A percentile compares a stretch with the other conserved stretches of the same genome.
phyloP scores from a whole-genome alignment of 2,329 filamentous ascomycete species.

The Epichloe sylvatica region DNA sequence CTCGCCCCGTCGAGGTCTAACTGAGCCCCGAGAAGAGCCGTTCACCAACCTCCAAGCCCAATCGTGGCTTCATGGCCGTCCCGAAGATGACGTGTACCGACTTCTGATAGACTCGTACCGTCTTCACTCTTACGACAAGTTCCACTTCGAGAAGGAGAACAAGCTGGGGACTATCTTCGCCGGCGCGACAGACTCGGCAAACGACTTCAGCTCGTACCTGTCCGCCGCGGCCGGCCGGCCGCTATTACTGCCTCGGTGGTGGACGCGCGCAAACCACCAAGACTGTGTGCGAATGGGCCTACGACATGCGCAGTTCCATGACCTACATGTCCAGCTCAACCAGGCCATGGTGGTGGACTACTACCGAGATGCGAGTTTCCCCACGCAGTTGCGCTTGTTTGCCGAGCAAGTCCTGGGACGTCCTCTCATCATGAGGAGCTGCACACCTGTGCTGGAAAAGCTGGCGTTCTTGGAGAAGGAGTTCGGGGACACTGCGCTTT shows the following conservation, averaged over 20 bases:
- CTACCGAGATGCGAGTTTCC: conserved; percentile 24
- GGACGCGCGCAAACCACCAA: conserved; percentile 18
- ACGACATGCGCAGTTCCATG: conserved; percentile 10
- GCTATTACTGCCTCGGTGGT: conserved; percentile 25
- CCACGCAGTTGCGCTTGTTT: conserved; percentile 30
- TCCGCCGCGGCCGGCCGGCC: neutral
- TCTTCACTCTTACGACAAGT: conserved; percentile 22
- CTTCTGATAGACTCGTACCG: conserved; percentile 30
- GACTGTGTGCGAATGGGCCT: conserved; percentile 20
- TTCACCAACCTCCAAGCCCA: conserved; percentile 19
- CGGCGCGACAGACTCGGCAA: conserved; percentile 7
- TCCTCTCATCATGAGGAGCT: neutral
- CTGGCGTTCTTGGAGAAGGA: neutral
- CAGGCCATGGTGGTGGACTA: conserved; percentile 20
- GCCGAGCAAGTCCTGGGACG: conserved; percentile 19
- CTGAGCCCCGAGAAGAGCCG: conserved; percentile 13
- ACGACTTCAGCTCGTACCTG: conserved; percentile 22
- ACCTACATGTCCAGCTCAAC: conserved; percentile 12
- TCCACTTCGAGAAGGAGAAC: conserved; percentile 9
- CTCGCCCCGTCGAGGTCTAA: conserved; percentile 8
- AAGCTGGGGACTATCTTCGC: conserved; percentile 11
- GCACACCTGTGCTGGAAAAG: neutral
- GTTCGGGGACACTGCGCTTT: neutral
- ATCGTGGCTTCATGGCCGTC: conserved; percentile 24
- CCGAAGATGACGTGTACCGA: conserved; percentile 25